Evolutionary conservation across 2,329 filamentous ascomycete genomes (phyloP).

Genomic region (Kalaharituber pfeilii): DNA sequence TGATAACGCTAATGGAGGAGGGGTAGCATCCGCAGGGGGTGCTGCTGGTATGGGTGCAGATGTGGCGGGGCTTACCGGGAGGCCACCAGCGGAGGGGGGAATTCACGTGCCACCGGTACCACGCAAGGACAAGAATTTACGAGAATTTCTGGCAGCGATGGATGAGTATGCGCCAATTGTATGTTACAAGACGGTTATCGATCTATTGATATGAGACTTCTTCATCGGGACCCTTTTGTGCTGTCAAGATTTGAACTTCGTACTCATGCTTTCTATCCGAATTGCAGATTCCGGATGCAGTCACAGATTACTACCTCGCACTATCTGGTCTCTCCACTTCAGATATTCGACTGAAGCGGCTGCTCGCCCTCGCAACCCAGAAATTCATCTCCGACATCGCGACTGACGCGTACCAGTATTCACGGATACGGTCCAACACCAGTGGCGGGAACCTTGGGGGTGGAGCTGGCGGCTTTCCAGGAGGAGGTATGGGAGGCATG

Average conservation of each 20-base stretch:
- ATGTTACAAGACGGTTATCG: no score
- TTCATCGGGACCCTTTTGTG: no score
- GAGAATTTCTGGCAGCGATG: slow-evolving; percentile 90
- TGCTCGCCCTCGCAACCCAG: slow-evolving; percentile 92
- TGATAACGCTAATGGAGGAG: background rate
- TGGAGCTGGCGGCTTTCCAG: slow-evolving; percentile 38
- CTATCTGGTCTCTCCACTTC: slow-evolving; percentile 86
- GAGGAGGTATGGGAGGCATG: slow-evolving; percentile 34
- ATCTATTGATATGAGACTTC: no score
- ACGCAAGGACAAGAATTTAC: slow-evolving; percentile 79
- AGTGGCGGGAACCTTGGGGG: slow-evolving; percentile 45
- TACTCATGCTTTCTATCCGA: background rate
- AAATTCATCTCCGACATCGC: slow-evolving; percentile 98
- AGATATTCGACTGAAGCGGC: slow-evolving; percentile 72
- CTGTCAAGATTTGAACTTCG: no score
- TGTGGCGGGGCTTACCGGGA: background rate
- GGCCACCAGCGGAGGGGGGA: background rate
- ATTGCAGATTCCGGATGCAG: slow-evolving; percentile 77
- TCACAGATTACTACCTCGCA: slow-evolving; percentile 95
- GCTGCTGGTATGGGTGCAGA: background rate
- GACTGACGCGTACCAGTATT: slow-evolving; percentile 95
- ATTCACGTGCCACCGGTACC: slow-evolving; percentile 24
- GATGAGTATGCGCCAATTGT: slow-evolving; percentile 97
- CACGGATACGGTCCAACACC: slow-evolving; percentile 70
- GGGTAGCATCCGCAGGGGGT: background rate